Evolutionary conservation across 2,329 filamentous ascomycete species (phyloP), one percentile per base, ranked within the genome.

Genomic region (Beauveria varroae): DNA sequence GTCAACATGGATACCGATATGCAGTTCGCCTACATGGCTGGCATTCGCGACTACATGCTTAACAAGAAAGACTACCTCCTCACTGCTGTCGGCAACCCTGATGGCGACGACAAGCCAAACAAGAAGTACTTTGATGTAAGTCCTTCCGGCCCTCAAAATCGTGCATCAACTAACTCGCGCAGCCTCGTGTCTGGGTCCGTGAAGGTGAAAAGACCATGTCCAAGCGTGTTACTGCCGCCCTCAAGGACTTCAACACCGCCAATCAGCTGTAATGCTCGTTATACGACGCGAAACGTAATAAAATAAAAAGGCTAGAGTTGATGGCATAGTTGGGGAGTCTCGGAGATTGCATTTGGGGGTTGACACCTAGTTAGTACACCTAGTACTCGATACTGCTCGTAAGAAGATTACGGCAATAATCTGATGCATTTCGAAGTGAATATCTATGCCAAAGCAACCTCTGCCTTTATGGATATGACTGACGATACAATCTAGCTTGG

Each of bases 1-100:
- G 95, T 99, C 80, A 99, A 99, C 83, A 83, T 99, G 71, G 95
- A 99, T 80, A 99, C 95, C 56, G 95, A 99, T 75, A 85, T 98
- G 79, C 93, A 98, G 83, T 96, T 87, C 78, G 93, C 93, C 63
- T 99, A 98, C 85, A 84, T 95, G 68, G 80, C 80, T 65, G 95
- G 95, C 79, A 89, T 98, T 81, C 90, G 95, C 66, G 93, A 99
- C 81, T 99, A 92, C 83, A 84, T 98, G 74, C 78, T 91, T 72
- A 89, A 86, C 76, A 97, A 97, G 86, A 93, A 96, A 81, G 93
- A 96, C 71, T 99, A 98, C 83, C 80, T 99, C 69, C 79, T 84
- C 80, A 86, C 83, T 64, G 85, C 91, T 72, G 89, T 99, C 68
- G 95, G 95, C 72, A 99, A 98, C 85, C 93, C 93, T 67, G 93